phyloP scores from a whole-genome alignment of 1,284 basidiomycete species.

The Rhizoctonia solani region DNA sequence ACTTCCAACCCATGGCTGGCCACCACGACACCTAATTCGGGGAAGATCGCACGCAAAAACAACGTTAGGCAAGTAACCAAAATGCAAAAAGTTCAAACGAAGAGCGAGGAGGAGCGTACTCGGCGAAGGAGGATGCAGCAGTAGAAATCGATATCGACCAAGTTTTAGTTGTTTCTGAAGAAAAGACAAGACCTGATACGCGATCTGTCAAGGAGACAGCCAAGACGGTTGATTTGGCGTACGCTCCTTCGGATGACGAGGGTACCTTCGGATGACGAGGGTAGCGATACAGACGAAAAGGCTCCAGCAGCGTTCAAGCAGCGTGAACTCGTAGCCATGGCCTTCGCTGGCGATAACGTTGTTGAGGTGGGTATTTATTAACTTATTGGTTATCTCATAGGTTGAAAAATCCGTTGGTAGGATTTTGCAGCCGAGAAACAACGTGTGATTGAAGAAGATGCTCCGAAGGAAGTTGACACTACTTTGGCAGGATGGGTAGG shows the following conservation, averaged over 20 bases:
- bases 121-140: slow-evolving; percentile 26
- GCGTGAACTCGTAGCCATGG: slow-evolving; percentile 86
- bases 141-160: slow-evolving; percentile 19
- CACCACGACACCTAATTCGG: not conserved
- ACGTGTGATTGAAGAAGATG: slow-evolving; percentile 78
- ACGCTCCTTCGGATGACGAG: slow-evolving; percentile 60
- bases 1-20: slow-evolving; percentile 13
- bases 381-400: not conserved
- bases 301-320: slow-evolving; percentile 74
- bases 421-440: slow-evolving; percentile 86
- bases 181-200: slow-evolving; percentile 34
- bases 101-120: slow-evolving; percentile 39
- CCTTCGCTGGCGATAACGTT: slow-evolving; percentile 96
- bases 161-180: not conserved
- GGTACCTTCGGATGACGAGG: slow-evolving; percentile 46
- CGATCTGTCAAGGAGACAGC: slow-evolving; percentile 37
- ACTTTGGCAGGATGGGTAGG: slow-evolving; percentile 94
- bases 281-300: slow-evolving; percentile 66
- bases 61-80: slow-evolving; percentile 30
- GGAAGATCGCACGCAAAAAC: slow-evolving; percentile 11
- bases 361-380: slow-evolving; percentile 62
- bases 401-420: slow-evolving; percentile 49
- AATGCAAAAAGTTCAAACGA: slow-evolving; percentile 29
- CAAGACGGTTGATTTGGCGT: slow-evolving; percentile 43
- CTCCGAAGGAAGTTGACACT: slow-evolving; percentile 82